phyloP scores from a whole-genome alignment of 2,329 filamentous ascomycete species.

The Ceratocystis papillata region DNA sequence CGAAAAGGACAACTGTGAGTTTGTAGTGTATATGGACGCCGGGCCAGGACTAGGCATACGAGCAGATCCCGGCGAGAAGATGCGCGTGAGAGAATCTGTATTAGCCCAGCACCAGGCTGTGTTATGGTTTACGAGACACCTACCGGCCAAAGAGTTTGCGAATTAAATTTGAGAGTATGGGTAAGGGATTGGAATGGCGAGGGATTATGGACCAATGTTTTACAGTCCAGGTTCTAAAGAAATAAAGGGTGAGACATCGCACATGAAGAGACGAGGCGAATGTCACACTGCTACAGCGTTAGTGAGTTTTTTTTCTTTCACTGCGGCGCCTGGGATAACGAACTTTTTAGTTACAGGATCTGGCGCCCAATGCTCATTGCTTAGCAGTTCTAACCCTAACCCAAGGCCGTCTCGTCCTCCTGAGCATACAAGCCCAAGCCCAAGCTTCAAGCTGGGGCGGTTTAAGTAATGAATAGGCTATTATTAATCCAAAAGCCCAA shows the following conservation, averaged over 20 bases:
- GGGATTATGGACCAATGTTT: no score
- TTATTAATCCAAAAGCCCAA: background rate
- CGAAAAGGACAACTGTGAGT: conserved; percentile 30
- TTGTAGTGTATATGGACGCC: conserved; percentile 32
- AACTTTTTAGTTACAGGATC: no score
- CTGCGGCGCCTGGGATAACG: no score
- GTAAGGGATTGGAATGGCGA: background rate
- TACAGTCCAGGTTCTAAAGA: background rate
- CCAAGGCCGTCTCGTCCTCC: no score
- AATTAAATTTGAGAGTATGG: conserved; percentile 6
- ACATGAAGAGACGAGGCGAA: background rate
- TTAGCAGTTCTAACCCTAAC: no score
- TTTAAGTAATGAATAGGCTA: no score
- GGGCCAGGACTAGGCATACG: conserved; percentile 36
- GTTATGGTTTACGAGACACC: conserved; percentile 30
- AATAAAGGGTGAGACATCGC: background rate
- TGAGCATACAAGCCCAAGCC: no score
- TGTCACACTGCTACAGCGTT: background rate
- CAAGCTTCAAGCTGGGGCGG: no score
- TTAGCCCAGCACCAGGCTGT: conserved; percentile 34
- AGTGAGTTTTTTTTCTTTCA: no score
- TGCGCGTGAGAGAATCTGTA: conserved; percentile 30
- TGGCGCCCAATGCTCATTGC: no score
- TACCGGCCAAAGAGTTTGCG: background rate
- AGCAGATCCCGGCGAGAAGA: conserved; percentile 30